Evolutionary conservation across 1,284 basidiomycete species (phyloP), one percentile per base, ranked within the genome.

Genomic region (Hymenochaete sp.): DNA sequence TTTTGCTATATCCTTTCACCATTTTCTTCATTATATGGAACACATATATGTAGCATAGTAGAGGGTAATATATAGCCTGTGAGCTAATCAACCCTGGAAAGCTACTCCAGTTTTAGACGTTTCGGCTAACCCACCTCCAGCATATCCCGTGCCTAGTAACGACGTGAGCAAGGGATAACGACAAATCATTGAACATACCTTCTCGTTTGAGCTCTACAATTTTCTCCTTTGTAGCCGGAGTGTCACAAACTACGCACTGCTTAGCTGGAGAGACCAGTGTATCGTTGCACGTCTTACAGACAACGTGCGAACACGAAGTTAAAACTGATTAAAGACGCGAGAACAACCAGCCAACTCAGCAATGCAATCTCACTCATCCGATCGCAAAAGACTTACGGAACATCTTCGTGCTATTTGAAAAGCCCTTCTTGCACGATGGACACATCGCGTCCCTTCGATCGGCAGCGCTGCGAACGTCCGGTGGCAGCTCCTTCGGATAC

Each of bases 51-150:
- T 37, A 16, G 8, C 8, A 37, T 8, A 9, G 8, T 16, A 37
- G 9, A 9, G 10, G 9, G 8, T 37, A 16, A 37, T 2, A 40
- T 22, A 2, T 18, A 22, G 4, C 11, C 9, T 9, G 38, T 10
- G 11, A 27, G 22, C 21, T 4, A 35, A 6, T 47, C 28, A 88
- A 39, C 84, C 85, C 57, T 89, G 86, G 64, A 89, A 89, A 1
- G 85, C 79, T 18, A 84, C 64, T 1, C 85, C 85, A 25, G 67
- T 65, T 60, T 75, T 87, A 25, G 73, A 77, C 0, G 83, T 82
- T 62, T 91, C 87, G n/a, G 90, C 86, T 50, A 90, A 62, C n/a
- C 90, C 90, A 16, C 90, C 90, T 27, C 86, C 86, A 6, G 90
- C 89, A 57, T 85, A 93, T 0, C 90, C 90, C 4, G 90, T 93